Conservation (phyloP, 2,329 filamentous ascomycete genomes). For the Monilinia polystroma region DNA sequence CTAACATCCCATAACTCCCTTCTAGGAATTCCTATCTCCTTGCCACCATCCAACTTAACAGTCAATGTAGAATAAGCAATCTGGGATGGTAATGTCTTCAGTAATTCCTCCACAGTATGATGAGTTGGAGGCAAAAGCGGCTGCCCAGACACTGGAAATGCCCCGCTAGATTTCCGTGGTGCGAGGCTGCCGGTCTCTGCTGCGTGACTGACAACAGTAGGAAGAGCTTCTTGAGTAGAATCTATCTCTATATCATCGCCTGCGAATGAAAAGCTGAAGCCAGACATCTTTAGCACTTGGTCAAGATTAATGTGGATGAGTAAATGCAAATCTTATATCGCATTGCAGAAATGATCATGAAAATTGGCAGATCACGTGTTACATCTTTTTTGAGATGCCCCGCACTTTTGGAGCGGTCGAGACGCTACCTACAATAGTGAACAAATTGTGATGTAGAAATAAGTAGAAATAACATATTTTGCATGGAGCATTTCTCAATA, state of each 20-base stretch:
- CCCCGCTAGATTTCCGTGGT: constrained; percentile 40
- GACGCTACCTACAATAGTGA: too few relatives aligned
- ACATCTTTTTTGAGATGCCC: neutral
- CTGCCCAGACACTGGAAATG: constrained; percentile 62
- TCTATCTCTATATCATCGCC: constrained; percentile 61
- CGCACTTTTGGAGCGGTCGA: constrained; percentile 11
- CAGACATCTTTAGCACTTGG: constrained; percentile 11
- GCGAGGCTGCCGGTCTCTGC: constrained; percentile 40
- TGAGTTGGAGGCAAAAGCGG: constrained; percentile 55
- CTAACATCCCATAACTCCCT: constrained; percentile 80
- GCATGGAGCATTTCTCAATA: neutral
- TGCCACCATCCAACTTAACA: constrained; percentile 59
- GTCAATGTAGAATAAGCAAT: constrained; percentile 65
- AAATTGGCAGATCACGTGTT: constrained; percentile 15
- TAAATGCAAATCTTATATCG: neutral
- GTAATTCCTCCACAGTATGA: constrained; percentile 52
- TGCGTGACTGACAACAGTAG: constrained; percentile 28
- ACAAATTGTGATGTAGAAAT: neutral
- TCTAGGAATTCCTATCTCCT: constrained; percentile 59
- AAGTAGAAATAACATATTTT: neutral
- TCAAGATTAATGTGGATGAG: neutral
- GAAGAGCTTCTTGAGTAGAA: constrained; percentile 10
- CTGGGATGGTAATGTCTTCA: constrained; percentile 67
- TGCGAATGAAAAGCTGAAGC: constrained; percentile 54
- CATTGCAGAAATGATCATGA: neutral